Conservation (phyloP, 2,329 filamentous ascomycete species). For the Fusarium begoniae region DNA sequence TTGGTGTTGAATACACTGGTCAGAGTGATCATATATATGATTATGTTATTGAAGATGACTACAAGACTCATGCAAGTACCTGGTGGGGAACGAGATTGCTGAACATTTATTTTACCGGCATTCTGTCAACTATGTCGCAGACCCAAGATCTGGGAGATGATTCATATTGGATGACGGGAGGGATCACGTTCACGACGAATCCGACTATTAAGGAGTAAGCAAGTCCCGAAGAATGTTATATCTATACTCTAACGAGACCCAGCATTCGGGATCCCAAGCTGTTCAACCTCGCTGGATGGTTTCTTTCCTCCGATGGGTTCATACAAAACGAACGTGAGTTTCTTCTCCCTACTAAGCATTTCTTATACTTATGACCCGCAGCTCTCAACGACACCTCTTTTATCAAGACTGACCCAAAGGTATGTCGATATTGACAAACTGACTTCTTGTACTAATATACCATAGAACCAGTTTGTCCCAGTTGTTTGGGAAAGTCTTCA, state of each 20-base stretch:
- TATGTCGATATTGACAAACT: fast-evolving
- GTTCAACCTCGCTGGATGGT: slow-evolving; percentile 1
- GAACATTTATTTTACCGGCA: slow-evolving; percentile 12
- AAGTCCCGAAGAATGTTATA: fast-evolving
- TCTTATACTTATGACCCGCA: background rate
- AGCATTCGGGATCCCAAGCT: slow-evolving; percentile 4
- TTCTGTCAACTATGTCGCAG: slow-evolving; percentile 7
- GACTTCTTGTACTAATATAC: fast-evolving
- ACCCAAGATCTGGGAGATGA: background rate
- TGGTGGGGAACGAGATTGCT: slow-evolving; percentile 29
- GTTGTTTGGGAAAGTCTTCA: slow-evolving; percentile 9
- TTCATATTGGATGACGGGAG: slow-evolving; percentile 4
- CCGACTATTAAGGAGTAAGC: background rate
- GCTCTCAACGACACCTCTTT: background rate
- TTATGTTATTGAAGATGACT: slow-evolving; percentile 19
- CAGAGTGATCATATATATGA: background rate
- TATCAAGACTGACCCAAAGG: background rate
- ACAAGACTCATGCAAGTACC: slow-evolving; percentile 7
- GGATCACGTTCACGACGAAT: background rate
- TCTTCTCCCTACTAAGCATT: too few species aligned
- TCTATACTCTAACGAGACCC: fast-evolving
- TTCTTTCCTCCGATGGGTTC: slow-evolving; percentile 4
- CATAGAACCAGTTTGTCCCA: background rate
- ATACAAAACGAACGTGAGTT: background rate
- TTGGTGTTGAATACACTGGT: slow-evolving; percentile 7